Conservation (phyloP, 495 filamentous ascomycete species). For the Zalerion maritima region DNA sequence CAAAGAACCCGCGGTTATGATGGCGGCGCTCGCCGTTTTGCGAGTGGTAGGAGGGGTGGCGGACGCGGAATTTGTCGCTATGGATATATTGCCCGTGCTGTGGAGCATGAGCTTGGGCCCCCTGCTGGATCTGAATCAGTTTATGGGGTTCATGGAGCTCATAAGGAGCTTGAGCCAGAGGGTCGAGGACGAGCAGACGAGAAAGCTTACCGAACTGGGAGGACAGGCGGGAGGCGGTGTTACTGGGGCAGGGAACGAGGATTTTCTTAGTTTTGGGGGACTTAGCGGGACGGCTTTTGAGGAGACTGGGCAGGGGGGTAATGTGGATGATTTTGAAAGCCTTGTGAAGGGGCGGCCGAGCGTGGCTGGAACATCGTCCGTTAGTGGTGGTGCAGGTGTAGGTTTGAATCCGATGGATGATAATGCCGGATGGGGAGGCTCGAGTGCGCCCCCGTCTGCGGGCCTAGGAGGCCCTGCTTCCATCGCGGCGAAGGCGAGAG, state of each 20-base stretch:
- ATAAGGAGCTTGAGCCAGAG: slow-evolving; percentile 66
- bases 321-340: slow-evolving; percentile 64
- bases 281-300: slow-evolving; percentile 33
- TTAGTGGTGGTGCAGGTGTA: too few species aligned
- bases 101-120: slow-evolving; percentile 91
- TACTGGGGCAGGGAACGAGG: slow-evolving; percentile 25
- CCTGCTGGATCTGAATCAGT: slow-evolving; percentile 71
- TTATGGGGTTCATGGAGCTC: slow-evolving; percentile 71
- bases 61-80: slow-evolving; percentile 84
- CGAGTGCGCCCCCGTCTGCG: too few species aligned
- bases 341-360: slow-evolving; percentile 60
- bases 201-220: slow-evolving; percentile 73
- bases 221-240: slow-evolving; percentile 23
- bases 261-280: slow-evolving; percentile 46
- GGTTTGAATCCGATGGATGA: slow-evolving; percentile 27
- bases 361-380: slow-evolving; percentile 4
- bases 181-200: slow-evolving; percentile 76
- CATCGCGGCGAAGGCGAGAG: slow-evolving; percentile 12
- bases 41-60: slow-evolving; percentile 65
- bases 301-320: slow-evolving; percentile 30
- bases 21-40: slow-evolving; percentile 77
- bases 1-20: slow-evolving; percentile 94
- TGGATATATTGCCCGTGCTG: slow-evolving; percentile 75
- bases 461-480: too few species aligned
- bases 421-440: slow-evolving; percentile 23